Conservation (phyloP, 2,329 filamentous ascomycete species). For the Xylariaceae sp. region DNA sequence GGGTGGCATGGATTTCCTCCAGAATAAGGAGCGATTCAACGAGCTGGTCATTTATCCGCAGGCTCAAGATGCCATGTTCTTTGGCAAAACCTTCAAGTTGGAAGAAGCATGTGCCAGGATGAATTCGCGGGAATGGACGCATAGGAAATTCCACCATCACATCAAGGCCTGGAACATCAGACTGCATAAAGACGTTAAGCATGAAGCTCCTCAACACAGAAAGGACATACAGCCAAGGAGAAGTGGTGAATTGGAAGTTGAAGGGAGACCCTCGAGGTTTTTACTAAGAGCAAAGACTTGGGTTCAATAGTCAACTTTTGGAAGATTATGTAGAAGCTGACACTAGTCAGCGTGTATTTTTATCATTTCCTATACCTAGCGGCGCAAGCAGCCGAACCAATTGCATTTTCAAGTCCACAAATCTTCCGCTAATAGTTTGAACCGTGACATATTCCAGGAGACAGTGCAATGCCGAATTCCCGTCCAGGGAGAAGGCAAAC, state of each 20-base stretch:
- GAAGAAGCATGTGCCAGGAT: neutral
- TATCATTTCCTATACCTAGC: neutral
- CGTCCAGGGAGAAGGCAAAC: no score
- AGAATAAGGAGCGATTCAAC: neutral
- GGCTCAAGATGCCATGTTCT: slow-evolving; percentile 5
- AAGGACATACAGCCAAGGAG: neutral
- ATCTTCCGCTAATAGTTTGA: no score
- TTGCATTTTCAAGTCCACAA: no score
- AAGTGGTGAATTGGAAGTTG: neutral
- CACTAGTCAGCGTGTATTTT: neutral
- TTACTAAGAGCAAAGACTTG: neutral
- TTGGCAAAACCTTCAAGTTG: neutral
- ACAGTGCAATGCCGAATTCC: no score
- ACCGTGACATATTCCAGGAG: no score
- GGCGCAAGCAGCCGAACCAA: neutral
- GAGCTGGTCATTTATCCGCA: slow-evolving; percentile 3
- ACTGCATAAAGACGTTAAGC: neutral
- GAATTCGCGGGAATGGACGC: neutral
- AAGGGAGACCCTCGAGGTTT: neutral
- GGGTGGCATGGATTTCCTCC: neutral
- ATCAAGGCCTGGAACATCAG: neutral
- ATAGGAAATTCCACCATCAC: neutral
- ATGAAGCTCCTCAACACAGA: neutral
- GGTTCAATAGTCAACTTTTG: neutral
- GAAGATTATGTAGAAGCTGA: neutral